These are phyloP conservation scores for Isatis lusitanica DNA, from an alignment of 441 rosid species.

Conservation along the genomic window DNA sequence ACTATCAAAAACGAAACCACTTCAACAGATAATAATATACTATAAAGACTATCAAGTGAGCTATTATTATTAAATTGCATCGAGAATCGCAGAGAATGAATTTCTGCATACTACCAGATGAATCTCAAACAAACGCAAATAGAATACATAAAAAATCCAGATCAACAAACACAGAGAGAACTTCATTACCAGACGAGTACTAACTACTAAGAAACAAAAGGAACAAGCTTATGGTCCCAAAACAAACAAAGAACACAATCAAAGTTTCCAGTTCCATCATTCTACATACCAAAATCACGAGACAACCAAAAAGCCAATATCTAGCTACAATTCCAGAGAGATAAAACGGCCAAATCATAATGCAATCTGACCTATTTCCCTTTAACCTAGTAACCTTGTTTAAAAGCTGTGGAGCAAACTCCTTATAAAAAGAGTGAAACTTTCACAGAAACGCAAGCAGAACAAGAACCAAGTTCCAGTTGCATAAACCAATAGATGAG, in stretches of 20 bases:
- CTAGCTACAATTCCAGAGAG: neutral
- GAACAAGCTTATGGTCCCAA: constrained; percentile 10
- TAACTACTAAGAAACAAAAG: constrained; percentile 1
- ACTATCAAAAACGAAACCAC: neutral
- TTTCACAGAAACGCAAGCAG: constrained; percentile 4
- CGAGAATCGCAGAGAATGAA: neutral
- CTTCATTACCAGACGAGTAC: neutral
- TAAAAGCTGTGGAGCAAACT: neutral
- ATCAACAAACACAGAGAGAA: neutral
- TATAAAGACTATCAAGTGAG: neutral
- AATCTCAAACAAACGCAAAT: neutral
- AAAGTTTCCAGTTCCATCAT: constrained; percentile 5
- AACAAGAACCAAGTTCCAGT: neutral
- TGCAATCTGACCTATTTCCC: neutral
- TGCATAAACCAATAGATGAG: neutral
- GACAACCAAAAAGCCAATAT: neutral
- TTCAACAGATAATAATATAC: neutral
- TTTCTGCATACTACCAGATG: neutral
- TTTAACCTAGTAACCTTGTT: neutral
- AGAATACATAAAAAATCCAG: neutral
- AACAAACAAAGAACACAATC: constrained; percentile 3
- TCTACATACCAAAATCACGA: neutral
- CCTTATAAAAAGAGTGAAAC: neutral
- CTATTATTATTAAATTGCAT: neutral
- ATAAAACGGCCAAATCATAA: neutral